Evolutionary conservation across 495 filamentous ascomycete species (phyloP).

Genomic region (Hamigera avellanea): DNA sequence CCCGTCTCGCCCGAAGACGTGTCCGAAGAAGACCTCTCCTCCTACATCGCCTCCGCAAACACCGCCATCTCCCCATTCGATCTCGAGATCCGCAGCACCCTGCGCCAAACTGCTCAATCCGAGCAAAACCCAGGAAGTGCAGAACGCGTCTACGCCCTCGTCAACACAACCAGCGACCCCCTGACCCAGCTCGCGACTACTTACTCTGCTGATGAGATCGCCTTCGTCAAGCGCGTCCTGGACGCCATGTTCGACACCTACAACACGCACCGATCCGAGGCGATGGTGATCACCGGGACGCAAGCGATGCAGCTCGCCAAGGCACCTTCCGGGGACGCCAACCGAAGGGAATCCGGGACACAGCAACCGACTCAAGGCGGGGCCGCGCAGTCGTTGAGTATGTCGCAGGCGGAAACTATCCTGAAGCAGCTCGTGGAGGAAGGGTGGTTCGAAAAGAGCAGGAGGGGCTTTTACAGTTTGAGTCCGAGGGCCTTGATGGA

Average conservation of each 20-base stretch:
- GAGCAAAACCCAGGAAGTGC: conserved; percentile 6
- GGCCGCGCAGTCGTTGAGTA: conserved; percentile 48
- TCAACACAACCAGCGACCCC: conserved; percentile 80
- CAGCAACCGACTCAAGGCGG: too few species aligned
- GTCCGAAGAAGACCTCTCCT: conserved; percentile 52
- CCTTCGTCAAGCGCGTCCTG: conserved; percentile 76
- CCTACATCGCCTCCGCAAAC: conserved; percentile 60
- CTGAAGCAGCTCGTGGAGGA: conserved; percentile 60
- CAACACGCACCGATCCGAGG: conserved; percentile 64
- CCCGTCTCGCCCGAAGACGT: conserved; percentile 43
- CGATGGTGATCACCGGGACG: conserved; percentile 66
- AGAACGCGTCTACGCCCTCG: conserved; percentile 53
- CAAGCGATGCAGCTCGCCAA: conserved; percentile 49
- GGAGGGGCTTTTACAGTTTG: conserved; percentile 60
- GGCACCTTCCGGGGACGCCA: conserved; percentile 15
- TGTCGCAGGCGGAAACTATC: conserved; percentile 63
- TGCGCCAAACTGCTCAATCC: conserved; percentile 41
- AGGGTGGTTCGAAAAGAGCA: conserved; percentile 73
- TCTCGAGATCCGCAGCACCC: conserved; percentile 66
- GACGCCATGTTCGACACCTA: conserved; percentile 86
- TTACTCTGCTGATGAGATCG: conserved; percentile 72
- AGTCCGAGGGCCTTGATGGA: conserved; percentile 73
- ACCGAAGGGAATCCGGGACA: too few species aligned
- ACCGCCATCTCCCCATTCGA: conserved; percentile 66
- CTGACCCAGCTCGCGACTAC: conserved; percentile 80